phyloP scores from a whole-genome alignment of 2,329 filamentous ascomycete genomes.

The Aspergillus fumigatus region DNA sequence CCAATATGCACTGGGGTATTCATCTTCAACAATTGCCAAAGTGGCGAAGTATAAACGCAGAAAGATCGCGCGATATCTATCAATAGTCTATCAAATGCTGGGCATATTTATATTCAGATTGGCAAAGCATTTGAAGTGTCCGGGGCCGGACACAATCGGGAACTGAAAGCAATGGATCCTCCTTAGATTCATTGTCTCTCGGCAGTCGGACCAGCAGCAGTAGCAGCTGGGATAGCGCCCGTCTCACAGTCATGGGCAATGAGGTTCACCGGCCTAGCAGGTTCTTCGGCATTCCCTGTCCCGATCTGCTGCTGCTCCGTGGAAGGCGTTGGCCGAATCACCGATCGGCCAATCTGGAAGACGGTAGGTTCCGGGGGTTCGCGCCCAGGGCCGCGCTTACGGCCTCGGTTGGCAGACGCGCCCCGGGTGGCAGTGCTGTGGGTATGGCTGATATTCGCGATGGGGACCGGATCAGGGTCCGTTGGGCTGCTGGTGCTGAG shows the following conservation, averaged over 20 bases:
- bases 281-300: slow-evolving; percentile 22
- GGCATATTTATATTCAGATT: not conserved
- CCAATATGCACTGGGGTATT: not conserved
- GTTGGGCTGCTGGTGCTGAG: slow-evolving; percentile 39
- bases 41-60: not conserved
- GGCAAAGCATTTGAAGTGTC: not conserved
- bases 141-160: not conserved
- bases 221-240: not conserved
- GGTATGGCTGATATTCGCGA: slow-evolving; percentile 22
- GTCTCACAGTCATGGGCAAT: slow-evolving; percentile 10
- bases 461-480: slow-evolving; percentile 27
- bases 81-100: not conserved
- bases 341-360: slow-evolving; percentile 25
- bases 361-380: slow-evolving; percentile 16
- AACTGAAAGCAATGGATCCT: not conserved
- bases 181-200: not conserved
- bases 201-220: not conserved
- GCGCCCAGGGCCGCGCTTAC: slow-evolving; percentile 19
- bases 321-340: slow-evolving; percentile 17
- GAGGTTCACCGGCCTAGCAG: slow-evolving; percentile 30
- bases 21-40: not conserved
- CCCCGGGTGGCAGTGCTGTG: slow-evolving; percentile 32
- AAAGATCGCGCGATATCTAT: not conserved
- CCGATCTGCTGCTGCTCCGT: slow-evolving; percentile 18
- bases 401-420: slow-evolving; percentile 13